Evolutionary conservation across 192 early-diverging fungal species (phyloP), one percentile per base, ranked within the genome.

Genomic region (Podila horticola): DNA sequence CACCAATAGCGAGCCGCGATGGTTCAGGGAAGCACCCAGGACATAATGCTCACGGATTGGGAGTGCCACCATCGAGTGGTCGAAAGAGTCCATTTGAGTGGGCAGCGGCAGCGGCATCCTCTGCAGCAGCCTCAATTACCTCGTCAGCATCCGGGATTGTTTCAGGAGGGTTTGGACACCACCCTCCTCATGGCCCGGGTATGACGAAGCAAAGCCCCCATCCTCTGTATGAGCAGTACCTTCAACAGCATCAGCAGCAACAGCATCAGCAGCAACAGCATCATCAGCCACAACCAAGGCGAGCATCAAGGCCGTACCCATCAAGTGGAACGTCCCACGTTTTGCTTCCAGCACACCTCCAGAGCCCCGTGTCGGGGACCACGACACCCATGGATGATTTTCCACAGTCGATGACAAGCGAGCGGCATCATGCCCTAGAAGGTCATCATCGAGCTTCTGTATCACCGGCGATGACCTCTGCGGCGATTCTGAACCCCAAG

Each of bases 61-160:
- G 24, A 5, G 66, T 19, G 2, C 66, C 20, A n/a, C 33, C 66
- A 17, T 41, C 62, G 2, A 64, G 66, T 48, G 75, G 75, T 11
- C 59, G 75, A 45, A 79, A 79, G 66, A 79, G 75, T 64, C 75
- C 75, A 6, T 79, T 79, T 52, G 75, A 79, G 17, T 79, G 75
- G 75, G 75, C 75, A 12, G 75, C 74, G 24, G 66, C 74, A 24
- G 74, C 74, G 9, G 62, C 62, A 2, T 63, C 62, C 5, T 63
- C 62, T 22, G 62, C 62, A 8, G 72, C 72, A 12, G 72, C 74
- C 3, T 70, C 74, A 0, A 66, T 76, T 45, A 66, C 64, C 24
- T 75, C 74, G 2, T 69, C 74, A 2, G 74, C 74, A 0, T 66
- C 74, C 38, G 74, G 69, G 5, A 79, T 79, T 29, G 66, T 79